Conservation (phyloP, 495 filamentous ascomycete genomes). For the Penicillium chermesinum region DNA sequence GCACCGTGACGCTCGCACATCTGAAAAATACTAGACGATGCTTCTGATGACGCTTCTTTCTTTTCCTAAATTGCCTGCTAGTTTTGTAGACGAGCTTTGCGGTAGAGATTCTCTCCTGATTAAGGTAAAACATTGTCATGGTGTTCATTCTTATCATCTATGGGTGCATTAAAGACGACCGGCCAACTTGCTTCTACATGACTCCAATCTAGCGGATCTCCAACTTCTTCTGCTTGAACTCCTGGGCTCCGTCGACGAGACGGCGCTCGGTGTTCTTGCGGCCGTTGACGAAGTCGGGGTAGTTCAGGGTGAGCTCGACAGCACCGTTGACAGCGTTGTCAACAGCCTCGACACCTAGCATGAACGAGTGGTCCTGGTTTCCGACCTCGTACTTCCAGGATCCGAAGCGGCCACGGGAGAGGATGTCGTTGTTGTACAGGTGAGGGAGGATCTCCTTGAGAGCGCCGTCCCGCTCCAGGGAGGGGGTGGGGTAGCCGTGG, state of each 20-base stretch:
- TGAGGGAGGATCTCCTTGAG: conserved; percentile 88
- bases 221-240: conserved; percentile 28
- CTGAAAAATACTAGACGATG: not conserved
- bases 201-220: not conserved
- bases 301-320: conserved; percentile 94
- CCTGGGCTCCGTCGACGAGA: conserved; percentile 70
- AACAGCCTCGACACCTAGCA: conserved; percentile 95
- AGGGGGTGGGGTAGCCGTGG: conserved; percentile 96
- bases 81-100: too few relatives aligned
- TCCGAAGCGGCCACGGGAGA: conserved; percentile 94
- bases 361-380: conserved; percentile 98
- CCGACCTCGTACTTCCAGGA: conserved; percentile 97
- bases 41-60: not conserved
- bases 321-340: conserved; percentile 93
- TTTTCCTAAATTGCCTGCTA: too few relatives aligned
- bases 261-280: conserved; percentile 84
- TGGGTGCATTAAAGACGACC: not conserved
- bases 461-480: conserved; percentile 91
- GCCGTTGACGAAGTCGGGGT: conserved; percentile 97
- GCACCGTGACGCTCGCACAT: conserved; percentile 15
- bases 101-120: not conserved
- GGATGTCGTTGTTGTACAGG: conserved; percentile 85
- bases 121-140: not conserved
- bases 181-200: not conserved
- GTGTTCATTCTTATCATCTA: not conserved